phyloP scores from a whole-genome alignment of 164 flowering plant genomes.

The Cinnamomum micranthum region DNA sequence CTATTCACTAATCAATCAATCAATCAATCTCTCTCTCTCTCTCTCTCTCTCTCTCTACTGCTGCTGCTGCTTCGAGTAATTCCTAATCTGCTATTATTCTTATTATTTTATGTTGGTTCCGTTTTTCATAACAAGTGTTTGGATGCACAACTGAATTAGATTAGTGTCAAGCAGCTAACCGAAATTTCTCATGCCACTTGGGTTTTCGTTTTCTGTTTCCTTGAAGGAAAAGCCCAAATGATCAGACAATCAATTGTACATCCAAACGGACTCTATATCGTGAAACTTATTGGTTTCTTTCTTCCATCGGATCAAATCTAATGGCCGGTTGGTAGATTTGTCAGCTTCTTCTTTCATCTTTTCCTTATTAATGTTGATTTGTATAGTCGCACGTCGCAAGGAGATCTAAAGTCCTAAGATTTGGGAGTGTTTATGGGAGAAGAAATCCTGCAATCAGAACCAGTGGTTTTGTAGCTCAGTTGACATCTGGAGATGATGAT shows the following conservation, averaged over 20 bases:
- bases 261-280: background rate
- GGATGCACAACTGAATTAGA: background rate
- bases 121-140: background rate
- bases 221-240: background rate
- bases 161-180: background rate
- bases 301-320: background rate
- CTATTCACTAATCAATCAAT: background rate
- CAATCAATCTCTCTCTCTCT: background rate
- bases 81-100: no score
- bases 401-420: background rate
- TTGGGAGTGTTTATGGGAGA: background rate
- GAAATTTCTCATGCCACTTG: background rate
- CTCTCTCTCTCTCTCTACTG: background rate
- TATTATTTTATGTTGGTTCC: background rate
- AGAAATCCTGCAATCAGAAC: constrained; percentile 5
- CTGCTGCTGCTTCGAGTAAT: no score
- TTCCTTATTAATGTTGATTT: background rate
- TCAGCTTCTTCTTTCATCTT: no score
- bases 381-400: background rate
- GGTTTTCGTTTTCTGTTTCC: background rate
- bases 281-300: no score
- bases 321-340: background rate
- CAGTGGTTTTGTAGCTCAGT: constrained; percentile 9
- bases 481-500: constrained; percentile 33
- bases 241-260: background rate